Percentiles rank a stretch among this genome's conserved stretches.
These are phyloP conservation scores for Podaxis carcinomalis DNA, from an alignment of 768 basidiomycete species.

Conservation along the genomic window DNA sequence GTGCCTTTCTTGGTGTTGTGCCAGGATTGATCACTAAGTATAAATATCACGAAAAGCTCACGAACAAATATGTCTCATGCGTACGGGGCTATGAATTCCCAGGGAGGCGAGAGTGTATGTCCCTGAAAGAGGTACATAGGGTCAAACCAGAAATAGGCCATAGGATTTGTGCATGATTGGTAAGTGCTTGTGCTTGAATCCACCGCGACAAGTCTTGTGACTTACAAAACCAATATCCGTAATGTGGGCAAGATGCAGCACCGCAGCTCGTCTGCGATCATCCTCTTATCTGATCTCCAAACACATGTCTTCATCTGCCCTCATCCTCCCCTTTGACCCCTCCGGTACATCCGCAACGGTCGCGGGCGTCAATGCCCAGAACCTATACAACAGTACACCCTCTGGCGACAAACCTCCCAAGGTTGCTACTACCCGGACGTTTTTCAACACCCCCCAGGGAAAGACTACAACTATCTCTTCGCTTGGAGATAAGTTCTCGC, in stretches of 20 bases:
- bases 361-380: conserved; percentile 37
- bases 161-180: not conserved
- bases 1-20: no score
- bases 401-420: conserved; percentile 51
- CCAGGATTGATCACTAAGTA: no score
- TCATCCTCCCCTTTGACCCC: conserved; percentile 57
- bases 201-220: conserved; percentile 2
- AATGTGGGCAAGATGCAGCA: conserved; percentile 22
- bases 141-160: no score
- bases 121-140: not conserved
- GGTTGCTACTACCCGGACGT: conserved; percentile 59
- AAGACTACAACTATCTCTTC: conserved; percentile 54
- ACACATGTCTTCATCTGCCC: conserved; percentile 52
- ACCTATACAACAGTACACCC: conserved; percentile 49
- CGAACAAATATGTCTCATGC: no score
- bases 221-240: not conserved
- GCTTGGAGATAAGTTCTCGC: conserved; percentile 49
- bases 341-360: conserved; percentile 25
- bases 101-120: not conserved
- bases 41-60: no score
- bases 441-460: conserved; percentile 50
- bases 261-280: conserved; percentile 21
- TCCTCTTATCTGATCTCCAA: conserved; percentile 17
- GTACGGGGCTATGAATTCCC: no score
- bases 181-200: not conserved